A percentile compares a stretch with the other conserved stretches of the same genome.
Evolutionary conservation across 2,329 filamentous ascomycete genomes (phyloP).

Genomic region (Microdochium nivale): DNA sequence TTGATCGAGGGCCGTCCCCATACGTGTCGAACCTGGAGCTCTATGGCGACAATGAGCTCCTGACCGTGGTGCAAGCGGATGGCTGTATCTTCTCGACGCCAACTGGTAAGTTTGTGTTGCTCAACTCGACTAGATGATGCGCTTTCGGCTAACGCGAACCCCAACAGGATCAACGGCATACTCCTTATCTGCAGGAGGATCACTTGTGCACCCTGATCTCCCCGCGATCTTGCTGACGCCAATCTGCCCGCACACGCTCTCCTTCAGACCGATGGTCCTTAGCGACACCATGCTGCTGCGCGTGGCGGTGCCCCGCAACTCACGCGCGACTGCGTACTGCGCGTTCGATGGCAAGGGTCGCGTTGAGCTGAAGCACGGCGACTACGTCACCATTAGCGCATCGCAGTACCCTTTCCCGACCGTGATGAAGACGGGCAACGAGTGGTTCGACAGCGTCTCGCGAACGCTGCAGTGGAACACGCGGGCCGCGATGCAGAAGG

Average conservation of each 20-base stretch:
- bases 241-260: slow-evolving; percentile 94
- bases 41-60: slow-evolving; percentile 87
- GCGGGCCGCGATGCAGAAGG: slow-evolving; percentile 84
- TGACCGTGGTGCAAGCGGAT: slow-evolving; percentile 93
- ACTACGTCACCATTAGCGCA: slow-evolving; percentile 92
- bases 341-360: slow-evolving; percentile 96
- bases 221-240: slow-evolving; percentile 94
- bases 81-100: slow-evolving; percentile 97
- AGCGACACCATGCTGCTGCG: slow-evolving; percentile 90
- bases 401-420: slow-evolving; percentile 97
- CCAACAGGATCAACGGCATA: slow-evolving; percentile 88
- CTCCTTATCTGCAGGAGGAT: slow-evolving; percentile 89
- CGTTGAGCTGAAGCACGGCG: slow-evolving; percentile 84
- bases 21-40: slow-evolving; percentile 96
- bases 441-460: slow-evolving; percentile 96
- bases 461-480: slow-evolving; percentile 93
- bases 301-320: slow-evolving; percentile 75
- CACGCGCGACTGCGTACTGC: slow-evolving; percentile 89
- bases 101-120: no score
- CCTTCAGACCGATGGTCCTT: slow-evolving; percentile 95
- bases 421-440: slow-evolving; percentile 77
- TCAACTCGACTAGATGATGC: no score
- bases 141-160: no score
- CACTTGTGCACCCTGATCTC: slow-evolving; percentile 92
- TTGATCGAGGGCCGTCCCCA: slow-evolving; percentile 90